Evolutionary conservation across 129 eudicot species (phyloP).

Genomic region (Flaveria linearis): DNA sequence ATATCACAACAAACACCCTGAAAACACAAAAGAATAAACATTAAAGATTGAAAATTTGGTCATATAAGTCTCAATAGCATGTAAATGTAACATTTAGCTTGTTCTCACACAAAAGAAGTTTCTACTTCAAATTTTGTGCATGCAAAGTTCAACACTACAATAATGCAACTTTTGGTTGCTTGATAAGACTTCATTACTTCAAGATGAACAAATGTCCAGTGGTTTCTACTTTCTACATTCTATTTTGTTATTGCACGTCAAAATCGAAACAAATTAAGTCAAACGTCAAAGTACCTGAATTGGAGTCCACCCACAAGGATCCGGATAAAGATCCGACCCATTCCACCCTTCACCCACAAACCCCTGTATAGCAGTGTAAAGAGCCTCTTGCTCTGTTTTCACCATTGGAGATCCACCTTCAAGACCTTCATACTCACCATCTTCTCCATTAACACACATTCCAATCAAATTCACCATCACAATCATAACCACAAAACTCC

Average conservation of each 20-base stretch:
- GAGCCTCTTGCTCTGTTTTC: constrained; percentile 66
- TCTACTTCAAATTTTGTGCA: too few species aligned
- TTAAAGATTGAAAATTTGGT: neutral
- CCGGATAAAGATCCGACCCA: constrained; percentile 94
- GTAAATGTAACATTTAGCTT: neutral
- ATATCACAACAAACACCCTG: constrained; percentile 94
- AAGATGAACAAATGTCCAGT: neutral
- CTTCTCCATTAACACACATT: constrained; percentile 41
- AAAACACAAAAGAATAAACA: constrained; percentile 13
- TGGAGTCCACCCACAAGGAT: constrained; percentile 99
- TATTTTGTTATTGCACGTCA: neutral
- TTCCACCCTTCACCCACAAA: constrained; percentile 92
- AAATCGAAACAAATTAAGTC: neutral
- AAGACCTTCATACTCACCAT: constrained; percentile 30
- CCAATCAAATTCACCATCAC: constrained; percentile 31
- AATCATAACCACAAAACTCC: constrained; percentile 23
- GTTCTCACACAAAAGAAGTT: too few species aligned
- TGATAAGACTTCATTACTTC: neutral
- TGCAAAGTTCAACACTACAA: too few species aligned
- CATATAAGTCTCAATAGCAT: neutral
- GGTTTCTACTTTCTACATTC: neutral
- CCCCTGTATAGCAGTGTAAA: constrained; percentile 68
- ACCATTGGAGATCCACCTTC: constrained; percentile 61
- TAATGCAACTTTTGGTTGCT: too few species aligned
- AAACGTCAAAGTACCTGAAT: constrained; percentile 54